Conservation (phyloP, 768 basidiomycete species). For the Chalciporus sphaerocephalus region DNA sequence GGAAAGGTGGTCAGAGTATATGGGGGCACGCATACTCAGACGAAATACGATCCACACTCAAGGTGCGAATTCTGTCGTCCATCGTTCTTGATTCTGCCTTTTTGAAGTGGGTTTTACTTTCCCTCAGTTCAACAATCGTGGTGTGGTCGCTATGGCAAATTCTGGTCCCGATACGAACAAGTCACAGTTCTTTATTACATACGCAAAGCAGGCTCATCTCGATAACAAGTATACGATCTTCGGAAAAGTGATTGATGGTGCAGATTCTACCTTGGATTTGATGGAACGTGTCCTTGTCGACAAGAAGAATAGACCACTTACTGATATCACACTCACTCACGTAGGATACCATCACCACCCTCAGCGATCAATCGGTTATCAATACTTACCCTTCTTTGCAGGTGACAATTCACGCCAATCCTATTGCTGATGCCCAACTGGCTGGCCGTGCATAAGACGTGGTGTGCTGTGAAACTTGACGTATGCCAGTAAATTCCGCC, state of each 20-base stretch:
- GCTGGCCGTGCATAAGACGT: constrained; percentile 21
- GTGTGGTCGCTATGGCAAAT: constrained; percentile 98
- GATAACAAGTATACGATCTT: constrained; percentile 95
- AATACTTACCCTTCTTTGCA: constrained; percentile 25
- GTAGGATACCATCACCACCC: constrained; percentile 42
- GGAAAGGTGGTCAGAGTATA: constrained; percentile 95
- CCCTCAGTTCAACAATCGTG: constrained; percentile 85
- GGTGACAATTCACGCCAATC: constrained; percentile 92
- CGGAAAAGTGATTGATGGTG: constrained; percentile 97
- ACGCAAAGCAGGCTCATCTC: constrained; percentile 88
- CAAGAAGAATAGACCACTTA: constrained; percentile 82
- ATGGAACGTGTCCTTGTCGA: constrained; percentile 92
- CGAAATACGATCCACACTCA: constrained; percentile 90
- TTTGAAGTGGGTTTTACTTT: background rate
- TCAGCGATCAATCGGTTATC: background rate
- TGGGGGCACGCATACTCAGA: constrained; percentile 92
- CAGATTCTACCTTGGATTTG: constrained; percentile 88
- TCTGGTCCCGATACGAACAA: constrained; percentile 93
- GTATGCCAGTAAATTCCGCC: background rate
- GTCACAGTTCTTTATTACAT: constrained; percentile 85
- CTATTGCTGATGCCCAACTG: constrained; percentile 73
- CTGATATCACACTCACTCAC: constrained; percentile 76
- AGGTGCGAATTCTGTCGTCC: constrained; percentile 46
- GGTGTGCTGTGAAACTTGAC: background rate
- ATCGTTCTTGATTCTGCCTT: background rate